These are phyloP conservation scores for Acanthamoeba lenticulata DNA, from an alignment of 208 protist species.

Conservation along the genomic window DNA sequence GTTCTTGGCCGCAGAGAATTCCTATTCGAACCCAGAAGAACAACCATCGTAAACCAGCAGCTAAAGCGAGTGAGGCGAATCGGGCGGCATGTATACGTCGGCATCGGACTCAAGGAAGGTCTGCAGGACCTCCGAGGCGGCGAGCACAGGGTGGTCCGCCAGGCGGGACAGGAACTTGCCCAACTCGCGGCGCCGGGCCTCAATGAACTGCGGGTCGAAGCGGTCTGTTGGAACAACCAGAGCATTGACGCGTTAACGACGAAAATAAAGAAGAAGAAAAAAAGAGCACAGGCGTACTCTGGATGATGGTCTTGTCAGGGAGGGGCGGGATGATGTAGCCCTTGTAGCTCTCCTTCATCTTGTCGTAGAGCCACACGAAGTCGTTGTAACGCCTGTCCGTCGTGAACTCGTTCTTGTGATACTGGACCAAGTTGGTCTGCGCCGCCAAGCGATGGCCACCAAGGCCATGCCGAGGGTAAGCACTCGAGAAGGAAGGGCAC, in stretches of 20 bases:
- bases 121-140: not conserved
- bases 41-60: too few species aligned
- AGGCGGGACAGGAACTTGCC: constrained; percentile 36
- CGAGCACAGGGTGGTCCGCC: constrained; percentile 42
- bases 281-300: not conserved
- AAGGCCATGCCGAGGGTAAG: too few species aligned
- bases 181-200: constrained; percentile 41
- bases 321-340: constrained; percentile 67
- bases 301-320: constrained; percentile 65
- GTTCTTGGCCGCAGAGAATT: constrained; percentile 37
- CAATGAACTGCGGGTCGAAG: constrained; percentile 62
- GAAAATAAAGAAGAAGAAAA: not conserved
- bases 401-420: constrained; percentile 51
- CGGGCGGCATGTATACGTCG: not conserved
- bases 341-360: constrained; percentile 41
- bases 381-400: constrained; percentile 61
- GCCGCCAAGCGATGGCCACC: too few species aligned
- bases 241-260: too few species aligned
- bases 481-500: not conserved
- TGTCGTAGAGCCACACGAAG: constrained; percentile 62
- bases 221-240: constrained; percentile 36
- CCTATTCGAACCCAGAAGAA: too few species aligned
- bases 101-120: constrained; percentile 58
- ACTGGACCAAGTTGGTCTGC: constrained; percentile 45
- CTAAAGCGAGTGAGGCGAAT: too few species aligned